phyloP scores from a whole-genome alignment of 805 yeast species.

The Blastobotrys terrestris region DNA sequence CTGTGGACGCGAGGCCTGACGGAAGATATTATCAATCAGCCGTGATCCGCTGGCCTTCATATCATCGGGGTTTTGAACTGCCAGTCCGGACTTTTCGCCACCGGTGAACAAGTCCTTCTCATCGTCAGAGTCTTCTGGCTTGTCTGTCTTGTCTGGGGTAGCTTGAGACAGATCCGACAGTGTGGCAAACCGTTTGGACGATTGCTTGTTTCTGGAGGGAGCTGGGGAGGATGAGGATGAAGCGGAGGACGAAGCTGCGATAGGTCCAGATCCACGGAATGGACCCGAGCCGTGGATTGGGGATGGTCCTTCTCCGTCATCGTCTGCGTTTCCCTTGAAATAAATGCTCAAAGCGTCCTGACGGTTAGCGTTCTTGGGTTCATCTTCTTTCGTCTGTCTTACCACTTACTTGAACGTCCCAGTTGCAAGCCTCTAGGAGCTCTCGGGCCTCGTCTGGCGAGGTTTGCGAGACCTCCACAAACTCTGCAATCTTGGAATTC shows the following conservation, averaged over 20 bases:
- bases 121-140: conserved; percentile 30
- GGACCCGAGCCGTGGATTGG: not conserved
- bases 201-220: not conserved
- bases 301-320: not conserved
- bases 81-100: conserved; percentile 67
- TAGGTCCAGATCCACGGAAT: not conserved
- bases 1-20: conserved; percentile 25
- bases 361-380: not conserved
- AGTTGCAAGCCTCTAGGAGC: conserved; percentile 31
- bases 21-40: conserved; percentile 32
- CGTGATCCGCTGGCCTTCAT: conserved; percentile 14
- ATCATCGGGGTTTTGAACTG: conserved; percentile 63
- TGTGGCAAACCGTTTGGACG: conserved; percentile 24
- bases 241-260: not conserved
- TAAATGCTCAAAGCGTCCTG: conserved; percentile 7
- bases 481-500: conserved; percentile 25
- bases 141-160: conserved; percentile 25
- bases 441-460: conserved; percentile 36
- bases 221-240: not conserved
- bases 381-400: not conserved
- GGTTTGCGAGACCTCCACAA: conserved; percentile 35
- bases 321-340: conserved; percentile 3
- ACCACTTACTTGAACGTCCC: conserved; percentile 27
- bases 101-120: conserved; percentile 45
- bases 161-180: conserved; percentile 25